Evolutionary conservation across 257 asterid genomes (phyloP).

Genomic region (Solanum commersonii): DNA sequence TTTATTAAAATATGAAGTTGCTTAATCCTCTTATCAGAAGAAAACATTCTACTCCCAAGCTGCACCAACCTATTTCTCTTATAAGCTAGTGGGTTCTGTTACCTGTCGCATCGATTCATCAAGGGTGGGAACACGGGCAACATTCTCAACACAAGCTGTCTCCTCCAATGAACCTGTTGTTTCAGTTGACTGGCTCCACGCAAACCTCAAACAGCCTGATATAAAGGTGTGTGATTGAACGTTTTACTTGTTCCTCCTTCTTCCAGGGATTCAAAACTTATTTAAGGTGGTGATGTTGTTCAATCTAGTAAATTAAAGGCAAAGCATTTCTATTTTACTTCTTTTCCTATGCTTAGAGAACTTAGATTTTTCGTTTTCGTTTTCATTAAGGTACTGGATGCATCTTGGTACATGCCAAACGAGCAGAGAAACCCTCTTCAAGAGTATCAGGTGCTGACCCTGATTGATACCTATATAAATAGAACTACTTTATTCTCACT

Average conservation of each 20-base stretch:
- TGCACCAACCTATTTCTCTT: constrained; percentile 25
- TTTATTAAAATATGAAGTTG: too few species aligned
- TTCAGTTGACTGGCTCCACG: constrained; percentile 94
- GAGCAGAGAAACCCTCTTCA: constrained; percentile 96
- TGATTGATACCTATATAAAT: not conserved
- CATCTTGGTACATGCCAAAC: constrained; percentile 99
- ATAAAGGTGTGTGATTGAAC: constrained; percentile 47
- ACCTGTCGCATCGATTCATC: constrained; percentile 50
- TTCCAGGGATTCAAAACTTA: not conserved
- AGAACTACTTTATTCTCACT: not conserved
- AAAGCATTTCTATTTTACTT: not conserved
- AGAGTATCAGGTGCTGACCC: constrained; percentile 73
- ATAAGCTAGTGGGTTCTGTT: constrained; percentile 16
- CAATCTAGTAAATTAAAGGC: not conserved
- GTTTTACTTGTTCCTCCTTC: not conserved
- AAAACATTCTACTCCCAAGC: constrained; percentile 14
- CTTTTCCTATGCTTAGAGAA: not conserved
- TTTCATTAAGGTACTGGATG: constrained; percentile 73
- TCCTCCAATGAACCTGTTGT: constrained; percentile 65
- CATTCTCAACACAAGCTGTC: constrained; percentile 43
- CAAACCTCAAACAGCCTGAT: constrained; percentile 66
- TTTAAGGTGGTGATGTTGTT: not conserved
- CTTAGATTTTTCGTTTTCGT: not conserved
- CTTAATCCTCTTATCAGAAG: constrained; percentile 24
- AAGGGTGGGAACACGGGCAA: constrained; percentile 9